Conservation (phyloP, 805 yeast genomes). For the Sugiyamaella lignohabitans region DNA sequence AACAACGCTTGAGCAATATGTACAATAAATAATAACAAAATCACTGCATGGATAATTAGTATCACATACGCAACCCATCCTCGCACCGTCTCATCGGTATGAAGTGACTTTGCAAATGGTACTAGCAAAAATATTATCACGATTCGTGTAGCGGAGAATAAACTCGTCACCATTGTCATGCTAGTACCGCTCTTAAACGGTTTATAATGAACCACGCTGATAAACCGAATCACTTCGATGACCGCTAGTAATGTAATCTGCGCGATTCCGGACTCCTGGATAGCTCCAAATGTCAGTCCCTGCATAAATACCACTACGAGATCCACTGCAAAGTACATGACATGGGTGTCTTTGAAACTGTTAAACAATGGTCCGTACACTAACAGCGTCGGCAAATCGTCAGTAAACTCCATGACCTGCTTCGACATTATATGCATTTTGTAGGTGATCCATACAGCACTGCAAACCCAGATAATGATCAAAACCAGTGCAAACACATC, state of each 20-base stretch:
- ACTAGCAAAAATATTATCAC: conserved; percentile 22
- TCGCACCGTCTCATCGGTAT: conserved; percentile 16
- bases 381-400: conserved; percentile 25
- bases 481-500: conserved; percentile 26
- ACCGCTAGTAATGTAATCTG: conserved; percentile 29
- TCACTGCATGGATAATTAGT: conserved; percentile 27
- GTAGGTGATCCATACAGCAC: conserved; percentile 15
- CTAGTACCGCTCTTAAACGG: conserved; percentile 26
- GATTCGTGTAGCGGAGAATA: conserved; percentile 20
- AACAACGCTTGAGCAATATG: conserved; percentile 26
- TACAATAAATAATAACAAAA: conserved; percentile 24
- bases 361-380: conserved; percentile 30
- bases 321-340: conserved; percentile 17
- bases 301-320: conserved; percentile 23
- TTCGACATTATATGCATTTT: conserved; percentile 12
- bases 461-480: conserved; percentile 23
- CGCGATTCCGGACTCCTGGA: conserved; percentile 31
- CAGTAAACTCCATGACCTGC: conserved; percentile 20
- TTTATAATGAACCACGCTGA: conserved; percentile 15
- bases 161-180: conserved; percentile 23
- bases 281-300: conserved; percentile 30
- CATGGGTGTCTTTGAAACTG: conserved; percentile 23
- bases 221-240: conserved; percentile 23
- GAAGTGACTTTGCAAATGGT: conserved; percentile 24
- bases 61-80: conserved; percentile 32